These are phyloP conservation scores for Ricinus communis DNA, from an alignment of 345 rosid species.

Conservation along the genomic window DNA sequence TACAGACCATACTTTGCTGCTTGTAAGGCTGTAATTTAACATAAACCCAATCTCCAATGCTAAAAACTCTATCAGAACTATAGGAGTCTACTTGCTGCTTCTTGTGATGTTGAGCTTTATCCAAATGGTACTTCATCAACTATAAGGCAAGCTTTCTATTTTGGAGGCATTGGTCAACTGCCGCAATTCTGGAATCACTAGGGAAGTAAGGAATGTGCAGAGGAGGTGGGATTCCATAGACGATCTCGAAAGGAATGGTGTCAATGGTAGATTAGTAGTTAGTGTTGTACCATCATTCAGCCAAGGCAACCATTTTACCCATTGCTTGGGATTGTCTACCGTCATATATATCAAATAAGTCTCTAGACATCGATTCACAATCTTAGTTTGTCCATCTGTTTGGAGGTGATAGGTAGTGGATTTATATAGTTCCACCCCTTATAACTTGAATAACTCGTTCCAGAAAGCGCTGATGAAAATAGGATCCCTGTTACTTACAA, in stretches of 20 bases:
- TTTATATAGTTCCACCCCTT: too few species aligned
- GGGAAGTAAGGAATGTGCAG: neutral
- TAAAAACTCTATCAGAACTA: neutral
- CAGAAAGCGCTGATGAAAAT: too few species aligned
- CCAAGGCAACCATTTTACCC: neutral
- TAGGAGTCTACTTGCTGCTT: neutral
- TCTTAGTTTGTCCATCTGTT: too few species aligned
- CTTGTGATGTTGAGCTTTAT: neutral
- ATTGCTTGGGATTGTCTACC: neutral
- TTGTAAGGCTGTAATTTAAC: neutral
- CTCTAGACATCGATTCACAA: too few species aligned
- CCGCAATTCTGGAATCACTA: neutral
- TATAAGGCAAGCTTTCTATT: neutral
- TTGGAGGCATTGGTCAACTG: neutral
- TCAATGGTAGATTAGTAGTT: neutral
- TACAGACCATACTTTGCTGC: neutral
- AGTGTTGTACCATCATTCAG: neutral
- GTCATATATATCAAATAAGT: neutral
- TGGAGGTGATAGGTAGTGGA: too few species aligned
- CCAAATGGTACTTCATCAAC: neutral
- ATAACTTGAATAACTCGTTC: too few species aligned
- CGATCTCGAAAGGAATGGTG: neutral
- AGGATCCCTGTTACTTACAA: too few species aligned
- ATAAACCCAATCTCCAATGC: neutral
- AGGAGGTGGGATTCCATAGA: neutral